Evolutionary conservation across 2,329 filamentous ascomycete genomes (phyloP).

Genomic region (Dendryphion nanum): DNA sequence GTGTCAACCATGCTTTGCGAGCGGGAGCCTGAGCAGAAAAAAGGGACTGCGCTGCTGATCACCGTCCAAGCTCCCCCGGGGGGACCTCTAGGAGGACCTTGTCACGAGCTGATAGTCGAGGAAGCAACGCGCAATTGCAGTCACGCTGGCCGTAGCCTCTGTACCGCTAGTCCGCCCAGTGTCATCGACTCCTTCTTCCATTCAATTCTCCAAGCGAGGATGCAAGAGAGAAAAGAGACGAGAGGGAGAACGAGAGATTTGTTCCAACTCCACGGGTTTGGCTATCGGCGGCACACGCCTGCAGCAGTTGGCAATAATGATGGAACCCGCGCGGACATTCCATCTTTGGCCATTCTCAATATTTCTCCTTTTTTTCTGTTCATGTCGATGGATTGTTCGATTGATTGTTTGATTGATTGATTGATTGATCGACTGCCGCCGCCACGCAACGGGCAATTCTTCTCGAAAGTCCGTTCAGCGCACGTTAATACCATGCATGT

Average conservation of each 20-base stretch:
- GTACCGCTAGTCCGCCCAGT: too few relatives aligned
- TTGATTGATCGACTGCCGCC: too few relatives aligned
- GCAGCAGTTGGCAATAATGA: slow-evolving; percentile 10
- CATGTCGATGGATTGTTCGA: too few relatives aligned
- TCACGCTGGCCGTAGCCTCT: slow-evolving; percentile 19
- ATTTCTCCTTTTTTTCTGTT: too few relatives aligned
- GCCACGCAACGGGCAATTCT: too few relatives aligned
- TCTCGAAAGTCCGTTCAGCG: too few relatives aligned
- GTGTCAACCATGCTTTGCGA: slow-evolving; percentile 16
- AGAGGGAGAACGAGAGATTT: slow-evolving; percentile 6
- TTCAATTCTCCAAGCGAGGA: not conserved
- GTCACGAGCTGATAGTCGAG: slow-evolving; percentile 23
- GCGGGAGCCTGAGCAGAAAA: slow-evolving; percentile 33
- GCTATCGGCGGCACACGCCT: slow-evolving; percentile 6
- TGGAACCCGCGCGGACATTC: too few relatives aligned
- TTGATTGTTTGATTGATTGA: slow-evolving; percentile 5
- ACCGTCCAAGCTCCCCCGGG: slow-evolving; percentile 21
- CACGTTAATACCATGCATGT: too few relatives aligned
- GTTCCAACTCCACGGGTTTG: slow-evolving; percentile 12
- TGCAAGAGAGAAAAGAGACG: not conserved
- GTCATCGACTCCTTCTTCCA: not conserved
- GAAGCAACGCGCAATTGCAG: slow-evolving; percentile 14
- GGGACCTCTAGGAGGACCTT: too few relatives aligned
- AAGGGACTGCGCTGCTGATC: slow-evolving; percentile 25
- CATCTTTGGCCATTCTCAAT: too few relatives aligned